These are phyloP conservation scores for Geotrichum aggregatum DNA, from an alignment of 1,139 yeast genomes.

Conservation along the genomic window DNA sequence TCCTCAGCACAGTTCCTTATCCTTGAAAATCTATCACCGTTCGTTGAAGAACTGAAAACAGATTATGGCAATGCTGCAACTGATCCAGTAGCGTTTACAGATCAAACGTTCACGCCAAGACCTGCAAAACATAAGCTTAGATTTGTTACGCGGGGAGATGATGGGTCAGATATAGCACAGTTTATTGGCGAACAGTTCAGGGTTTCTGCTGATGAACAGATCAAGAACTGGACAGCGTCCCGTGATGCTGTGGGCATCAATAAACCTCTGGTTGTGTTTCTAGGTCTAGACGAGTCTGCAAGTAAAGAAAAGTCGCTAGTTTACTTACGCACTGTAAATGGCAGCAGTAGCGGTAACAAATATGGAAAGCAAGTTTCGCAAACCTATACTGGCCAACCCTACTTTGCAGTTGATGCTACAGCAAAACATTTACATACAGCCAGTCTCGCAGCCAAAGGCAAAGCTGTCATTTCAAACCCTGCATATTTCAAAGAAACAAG, in stretches of 20 bases:
- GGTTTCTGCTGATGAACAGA: constrained; percentile 29
- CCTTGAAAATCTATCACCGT: constrained; percentile 38
- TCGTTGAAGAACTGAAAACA: constrained; percentile 28
- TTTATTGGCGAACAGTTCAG: constrained; percentile 39
- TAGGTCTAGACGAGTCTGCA: constrained; percentile 62
- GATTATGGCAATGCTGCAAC: not conserved
- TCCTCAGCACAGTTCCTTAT: constrained; percentile 57
- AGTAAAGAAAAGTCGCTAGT: not conserved
- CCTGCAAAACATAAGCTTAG: constrained; percentile 20
- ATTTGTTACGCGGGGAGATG: constrained; percentile 22
- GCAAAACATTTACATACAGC: constrained; percentile 18
- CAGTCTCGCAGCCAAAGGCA: constrained; percentile 17
- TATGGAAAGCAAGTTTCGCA: constrained; percentile 23
- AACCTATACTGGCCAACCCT: constrained; percentile 65
- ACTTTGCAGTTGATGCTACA: constrained; percentile 70
- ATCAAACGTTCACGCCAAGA: constrained; percentile 9
- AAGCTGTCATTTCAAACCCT: constrained; percentile 28
- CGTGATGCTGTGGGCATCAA: constrained; percentile 41
- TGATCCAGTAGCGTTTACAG: not conserved
- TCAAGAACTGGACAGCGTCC: constrained; percentile 34
- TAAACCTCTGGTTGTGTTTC: constrained; percentile 50
- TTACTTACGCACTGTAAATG: not conserved
- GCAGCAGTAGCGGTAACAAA: not conserved
- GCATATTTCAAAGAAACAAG: constrained; percentile 35
- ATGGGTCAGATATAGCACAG: constrained; percentile 18